phyloP scores from a whole-genome alignment of 345 rosid species.

The Lepidium sativum region DNA sequence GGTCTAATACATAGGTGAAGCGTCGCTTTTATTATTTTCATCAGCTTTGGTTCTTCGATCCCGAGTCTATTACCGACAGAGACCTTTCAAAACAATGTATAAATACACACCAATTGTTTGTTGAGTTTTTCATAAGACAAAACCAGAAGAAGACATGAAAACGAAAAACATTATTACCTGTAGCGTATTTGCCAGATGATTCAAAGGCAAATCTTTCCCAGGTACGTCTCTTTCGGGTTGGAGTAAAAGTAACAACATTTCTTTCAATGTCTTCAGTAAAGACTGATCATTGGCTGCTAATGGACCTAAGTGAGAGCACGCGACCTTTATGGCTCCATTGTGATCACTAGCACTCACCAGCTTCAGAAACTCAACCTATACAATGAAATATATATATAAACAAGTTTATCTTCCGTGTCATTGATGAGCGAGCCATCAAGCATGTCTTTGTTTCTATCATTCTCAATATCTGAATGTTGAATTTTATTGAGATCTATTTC shows the following conservation, averaged over 20 bases:
- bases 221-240: conserved; percentile 47
- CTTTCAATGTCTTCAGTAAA: conserved; percentile 78
- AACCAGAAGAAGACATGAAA: background rate
- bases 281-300: conserved; percentile 59
- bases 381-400: background rate
- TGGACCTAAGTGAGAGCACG: conserved; percentile 82
- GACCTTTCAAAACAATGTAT: conserved; percentile 35
- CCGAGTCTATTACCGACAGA: conserved; percentile 75
- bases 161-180: conserved; percentile 42
- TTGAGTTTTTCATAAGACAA: background rate
- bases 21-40: conserved; percentile 83
- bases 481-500: conserved; percentile 40
- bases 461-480: conserved; percentile 56
- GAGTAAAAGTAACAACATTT: conserved; percentile 68
- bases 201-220: conserved; percentile 60
- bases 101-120: background rate
- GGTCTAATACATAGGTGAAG: too few species aligned
- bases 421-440: conserved; percentile 36
- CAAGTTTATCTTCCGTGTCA: conserved; percentile 5
- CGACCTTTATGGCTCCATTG: conserved; percentile 70
- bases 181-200: conserved; percentile 68
- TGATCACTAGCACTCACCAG: conserved; percentile 69
- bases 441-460: conserved; percentile 29
- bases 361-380: conserved; percentile 82
- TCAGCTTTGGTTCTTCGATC: conserved; percentile 80